Base-by-base conservation (phyloP, 75 land plant species). In the Pinus tabuliformis region DNA sequence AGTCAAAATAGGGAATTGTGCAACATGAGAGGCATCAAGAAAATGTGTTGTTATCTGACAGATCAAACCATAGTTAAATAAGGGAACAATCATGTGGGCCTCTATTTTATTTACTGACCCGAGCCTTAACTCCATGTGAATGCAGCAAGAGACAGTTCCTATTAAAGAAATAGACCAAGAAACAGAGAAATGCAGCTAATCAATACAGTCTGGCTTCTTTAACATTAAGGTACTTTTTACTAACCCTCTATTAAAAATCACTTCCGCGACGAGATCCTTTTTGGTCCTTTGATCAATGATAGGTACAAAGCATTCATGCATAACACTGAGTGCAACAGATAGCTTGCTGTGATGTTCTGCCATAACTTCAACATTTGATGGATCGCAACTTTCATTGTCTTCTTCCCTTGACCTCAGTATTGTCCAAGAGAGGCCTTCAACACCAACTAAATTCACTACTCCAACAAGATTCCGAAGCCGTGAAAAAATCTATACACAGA, bases 241-340 rank as follows among this genome's bases (percentile, higher is more conserved):
- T 80, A 70, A 91, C 92, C 88, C 68, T 73, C 88, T 85, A 78
- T 89, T 85, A 61, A 89, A 91, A 54, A 96, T 72, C 45, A 87
- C 82, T 61, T 93, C 91, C 26, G 85, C 81, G 59, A 91, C 72
- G 3, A 91, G 72, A 73, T 96, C 94, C 15, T 86, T 82, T 45
- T 76, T 73, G 3, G 87, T 96, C 4, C 72, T 78, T 39, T 85
- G 79, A 65, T 96, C 97, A 72, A 85, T 83, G 62, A 88, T 78
- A 11, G 97, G 91, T 72, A 78, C 77, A 83, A 93, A 96, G 65
- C 97, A 91, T 76, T 93, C 93, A 71, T 91, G 94, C 89, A 93
- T 89, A 18, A 96, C 84, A 59, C 70, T 73, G 20, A 91, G 82
- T 57, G 99, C 94, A 73, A 84, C 77, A 56, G 73, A 80, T 11